Base-by-base conservation (phyloP, 164 flowering plant genomes). In the Magnolia changhungtana region DNA sequence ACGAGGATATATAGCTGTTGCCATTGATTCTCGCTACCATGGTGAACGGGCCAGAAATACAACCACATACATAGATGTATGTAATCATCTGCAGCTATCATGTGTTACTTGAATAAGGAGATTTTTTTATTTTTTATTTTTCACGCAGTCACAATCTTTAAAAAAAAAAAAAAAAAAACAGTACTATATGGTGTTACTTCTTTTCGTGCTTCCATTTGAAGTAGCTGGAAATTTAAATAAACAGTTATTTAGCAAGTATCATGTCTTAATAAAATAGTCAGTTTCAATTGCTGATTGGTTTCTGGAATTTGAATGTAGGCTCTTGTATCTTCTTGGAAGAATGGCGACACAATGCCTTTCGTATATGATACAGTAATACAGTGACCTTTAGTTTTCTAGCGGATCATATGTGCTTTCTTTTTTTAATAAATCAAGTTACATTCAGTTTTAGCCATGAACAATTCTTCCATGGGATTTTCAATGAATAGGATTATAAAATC, bases 1-100 rank as follows among this genome's bases (percentile, higher is more conserved):
- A 67, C 89, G 98, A 69, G 97, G 92, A 74, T 96, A 94, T 79
- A 76, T 96, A 71, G 85, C 98, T 50, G 85, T 96, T 80, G 94
- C 92, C 23, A 85, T 96, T 78, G 99, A 96, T 89, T 94, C 99
- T 55, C 95, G 99, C 69, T 96, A 96, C 81, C 98, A 96, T 83
- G 99, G 99, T 75, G 99, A 94, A 86, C 89, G 99, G 69, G 99
- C 99, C 55, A 82, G 51, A 50, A 86, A 21, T 77, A 24, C 70
- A 73, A 91, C 93, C 58, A 88, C 97, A 21, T 96, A 96, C 75
- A 79, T 74, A 81, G 98, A 92, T 77, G 99, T 96, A 72, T 58
- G 82, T 70, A 63, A 52, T 73, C 37, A 20, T 74, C 50, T 18
- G 45, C 19, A 4, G 1, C 0, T 55, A 51, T 50, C 49, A 52